Base-by-base conservation (phyloP, 2,329 filamentous ascomycete species). In the Penicillium sp. region DNA sequence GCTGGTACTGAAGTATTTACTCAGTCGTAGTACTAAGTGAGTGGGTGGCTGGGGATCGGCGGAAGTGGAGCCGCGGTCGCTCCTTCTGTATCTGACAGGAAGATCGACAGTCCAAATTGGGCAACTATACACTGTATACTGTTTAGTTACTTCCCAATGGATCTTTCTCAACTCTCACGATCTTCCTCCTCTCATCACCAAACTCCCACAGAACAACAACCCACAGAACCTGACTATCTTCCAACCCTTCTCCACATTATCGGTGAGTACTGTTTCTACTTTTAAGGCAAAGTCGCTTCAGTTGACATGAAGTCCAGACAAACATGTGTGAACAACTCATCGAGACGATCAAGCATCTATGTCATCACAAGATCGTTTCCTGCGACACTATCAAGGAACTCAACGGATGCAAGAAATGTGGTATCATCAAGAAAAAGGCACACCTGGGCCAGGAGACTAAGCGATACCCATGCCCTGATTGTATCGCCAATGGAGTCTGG, bases 391-490 rank as follows among this genome's bases (percentile, higher is more conserved):
- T 61, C 59, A 61, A 19, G 28, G 51, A 44, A 33, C 30, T 40
- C 5, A 51, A 58, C 55, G 56, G 60, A 28, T 62, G 55, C 56
- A 49, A 49, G 26, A 59, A 53, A 28, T 62, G 56, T 35, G 51
- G 60, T 19, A 59, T 56, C 44, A 62, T 62, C 50, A 42, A 56
- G 56, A 40, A 33, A 53, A 59, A 37, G 22, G 35, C 17, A 22
- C 50, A 56, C 35, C 9, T 62, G 6, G 50, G 56, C 30, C 49
- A 59, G 35, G 30, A 37, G 28, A 62, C 44, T 3, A 62, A 59
- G 58, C 59, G 53, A 47, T 19, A 62, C 15, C 60, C 60, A 53
- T 62, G 56, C 60, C 60, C 51, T 37, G 33, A 59, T 35, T 62
- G 60, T 51, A 59, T 56, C 44, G 51, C 42, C 33, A 62, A 56